Percentiles rank a stretch among this genome's conserved stretches.
Conservation (phyloP, 257 asterid genomes). For the Solanum pinnatisectum region DNA sequence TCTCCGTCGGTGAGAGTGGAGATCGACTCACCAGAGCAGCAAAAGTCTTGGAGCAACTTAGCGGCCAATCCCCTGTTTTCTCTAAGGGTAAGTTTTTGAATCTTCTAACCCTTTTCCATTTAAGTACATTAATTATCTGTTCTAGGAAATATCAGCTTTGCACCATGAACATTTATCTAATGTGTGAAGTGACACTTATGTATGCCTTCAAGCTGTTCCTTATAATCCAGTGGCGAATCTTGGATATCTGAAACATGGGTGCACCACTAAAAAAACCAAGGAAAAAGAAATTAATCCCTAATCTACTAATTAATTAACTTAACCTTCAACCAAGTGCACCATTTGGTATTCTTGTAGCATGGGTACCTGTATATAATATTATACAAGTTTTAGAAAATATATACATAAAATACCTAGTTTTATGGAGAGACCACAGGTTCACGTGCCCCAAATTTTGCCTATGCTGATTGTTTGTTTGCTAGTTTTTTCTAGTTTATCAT, state of each 20-base stretch:
- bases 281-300: neutral
- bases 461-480: neutral
- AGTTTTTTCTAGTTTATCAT: neutral
- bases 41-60: conserved; percentile 44
- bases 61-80: conserved; percentile 50
- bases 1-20: conserved; percentile 1
- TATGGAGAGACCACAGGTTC: neutral
- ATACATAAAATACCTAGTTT: neutral
- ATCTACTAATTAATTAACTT: neutral
- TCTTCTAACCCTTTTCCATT: neutral
- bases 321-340: neutral
- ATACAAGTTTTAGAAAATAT: neutral
- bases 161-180: neutral
- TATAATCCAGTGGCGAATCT: neutral
- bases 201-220: neutral
- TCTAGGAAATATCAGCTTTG: neutral
- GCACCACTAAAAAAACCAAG: neutral
- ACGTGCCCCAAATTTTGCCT: neutral
- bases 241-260: neutral
- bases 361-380: neutral
- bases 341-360: neutral
- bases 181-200: neutral
- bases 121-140: neutral
- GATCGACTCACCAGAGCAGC: conserved; percentile 1
- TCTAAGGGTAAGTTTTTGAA: conserved; percentile 29